Percentiles rank a stretch among this genome's conserved stretches.
Conservation (phyloP, 225 moss, liverwort and hornwort species). For the Pseudisothecium myosuroides region DNA sequence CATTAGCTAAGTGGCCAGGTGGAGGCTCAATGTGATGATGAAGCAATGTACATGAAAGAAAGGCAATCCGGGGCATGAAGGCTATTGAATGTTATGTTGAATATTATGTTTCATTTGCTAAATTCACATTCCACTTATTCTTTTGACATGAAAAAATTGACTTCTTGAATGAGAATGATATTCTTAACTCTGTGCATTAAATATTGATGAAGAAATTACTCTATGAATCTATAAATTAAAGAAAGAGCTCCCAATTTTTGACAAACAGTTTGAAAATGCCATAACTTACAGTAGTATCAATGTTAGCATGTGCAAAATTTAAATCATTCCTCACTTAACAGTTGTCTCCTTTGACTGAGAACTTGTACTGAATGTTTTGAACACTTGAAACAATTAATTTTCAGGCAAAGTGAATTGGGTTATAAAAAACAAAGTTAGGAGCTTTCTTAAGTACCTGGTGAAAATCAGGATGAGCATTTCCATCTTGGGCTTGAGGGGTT, state of each 20-base stretch:
- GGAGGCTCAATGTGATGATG: not conserved
- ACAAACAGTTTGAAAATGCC: not conserved
- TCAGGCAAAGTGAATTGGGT: not conserved
- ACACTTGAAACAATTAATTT: not conserved
- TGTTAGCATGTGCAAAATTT: not conserved
- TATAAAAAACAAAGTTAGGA: not conserved
- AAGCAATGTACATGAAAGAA: not conserved
- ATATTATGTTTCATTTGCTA: no score
- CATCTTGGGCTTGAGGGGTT: not conserved
- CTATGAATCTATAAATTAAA: not conserved
- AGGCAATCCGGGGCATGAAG: no score
- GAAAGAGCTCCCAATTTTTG: not conserved
- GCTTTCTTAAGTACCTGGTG: not conserved
- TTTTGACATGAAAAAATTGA: not conserved
- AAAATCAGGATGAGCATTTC: not conserved
- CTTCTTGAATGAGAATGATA: not conserved
- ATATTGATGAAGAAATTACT: not conserved
- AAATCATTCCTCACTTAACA: not conserved
- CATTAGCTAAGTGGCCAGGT: not conserved
- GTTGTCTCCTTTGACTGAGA: no score
- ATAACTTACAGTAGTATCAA: not conserved
- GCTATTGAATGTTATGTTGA: not conserved
- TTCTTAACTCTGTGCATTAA: not conserved
- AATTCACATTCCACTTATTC: not conserved
- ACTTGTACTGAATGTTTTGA: not conserved